Conservation (phyloP, 129 eudicot genomes). For the Flaveria sonorensis region DNA sequence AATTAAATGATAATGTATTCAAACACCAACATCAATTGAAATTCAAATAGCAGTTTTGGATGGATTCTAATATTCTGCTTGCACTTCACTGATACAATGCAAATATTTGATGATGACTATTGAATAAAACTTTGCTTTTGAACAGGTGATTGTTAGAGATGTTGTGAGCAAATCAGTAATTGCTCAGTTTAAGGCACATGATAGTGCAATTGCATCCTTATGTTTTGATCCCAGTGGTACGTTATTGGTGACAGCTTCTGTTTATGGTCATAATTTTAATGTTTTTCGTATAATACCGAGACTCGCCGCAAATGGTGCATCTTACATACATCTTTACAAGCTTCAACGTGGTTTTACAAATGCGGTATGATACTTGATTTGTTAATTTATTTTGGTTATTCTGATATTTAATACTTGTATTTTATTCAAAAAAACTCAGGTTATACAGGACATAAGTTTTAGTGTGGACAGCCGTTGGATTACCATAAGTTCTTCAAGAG, state of each 20-base stretch:
- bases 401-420: not conserved
- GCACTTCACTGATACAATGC: not conserved
- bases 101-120: not conserved
- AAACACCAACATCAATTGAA: not conserved
- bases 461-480: conserved; percentile 89
- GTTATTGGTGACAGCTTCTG: conserved; percentile 88
- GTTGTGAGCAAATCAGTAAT: conserved; percentile 75
- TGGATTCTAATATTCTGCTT: not conserved
- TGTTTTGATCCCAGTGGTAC: conserved; percentile 90
- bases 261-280: conserved; percentile 91
- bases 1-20: not conserved
- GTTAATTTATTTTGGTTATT: conserved; percentile 9
- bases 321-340: conserved; percentile 77
- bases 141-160: conserved; percentile 81
- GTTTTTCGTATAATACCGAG: conserved; percentile 72
- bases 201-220: conserved; percentile 78
- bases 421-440: conserved; percentile 41
- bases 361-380: conserved; percentile 55
- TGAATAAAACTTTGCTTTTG: not conserved
- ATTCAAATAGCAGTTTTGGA: not conserved
- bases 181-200: conserved; percentile 92
- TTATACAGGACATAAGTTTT: conserved; percentile 92
- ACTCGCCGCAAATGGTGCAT: conserved; percentile 48
- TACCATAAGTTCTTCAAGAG: conserved; percentile 83
- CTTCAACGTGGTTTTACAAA: conserved; percentile 92